These are phyloP conservation scores for Penicillium concentricum DNA, from an alignment of 2,329 filamentous ascomycete genomes.

Conservation along the genomic window DNA sequence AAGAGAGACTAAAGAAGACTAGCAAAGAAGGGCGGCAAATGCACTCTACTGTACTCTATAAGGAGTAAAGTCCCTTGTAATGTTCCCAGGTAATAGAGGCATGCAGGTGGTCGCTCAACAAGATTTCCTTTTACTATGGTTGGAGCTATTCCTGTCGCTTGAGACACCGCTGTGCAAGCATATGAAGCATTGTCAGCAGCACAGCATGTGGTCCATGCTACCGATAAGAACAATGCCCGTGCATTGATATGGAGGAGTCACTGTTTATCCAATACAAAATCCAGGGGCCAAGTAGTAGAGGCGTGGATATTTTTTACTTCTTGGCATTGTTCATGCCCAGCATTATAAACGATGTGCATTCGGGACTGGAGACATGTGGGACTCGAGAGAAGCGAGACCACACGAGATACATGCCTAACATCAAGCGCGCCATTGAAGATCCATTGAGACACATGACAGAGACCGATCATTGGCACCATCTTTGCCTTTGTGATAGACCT, in stretches of 20 bases:
- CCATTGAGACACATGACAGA: constrained; percentile 8
- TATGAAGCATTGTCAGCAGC: neutral
- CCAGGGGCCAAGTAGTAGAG: neutral
- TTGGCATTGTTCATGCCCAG: constrained; percentile 3
- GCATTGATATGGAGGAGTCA: neutral
- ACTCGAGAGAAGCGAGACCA: neutral
- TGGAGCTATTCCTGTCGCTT: constrained; percentile 3
- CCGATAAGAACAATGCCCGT: neutral
- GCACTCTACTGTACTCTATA: neutral
- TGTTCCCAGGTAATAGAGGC: neutral
- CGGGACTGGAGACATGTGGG: neutral
- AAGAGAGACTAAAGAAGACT: neutral
- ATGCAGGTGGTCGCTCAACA: neutral
- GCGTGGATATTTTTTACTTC: neutral
- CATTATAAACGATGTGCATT: neutral
- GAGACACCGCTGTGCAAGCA: constrained; percentile 7
- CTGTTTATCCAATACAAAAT: neutral
- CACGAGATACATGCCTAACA: neutral
- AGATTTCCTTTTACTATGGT: neutral
- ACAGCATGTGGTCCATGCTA: neutral
- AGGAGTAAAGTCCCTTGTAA: neutral
- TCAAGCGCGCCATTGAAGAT: neutral
- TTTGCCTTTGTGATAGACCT: constrained; percentile 1
- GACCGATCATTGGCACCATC: neutral
- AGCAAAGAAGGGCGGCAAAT: neutral